Base-by-base conservation (phyloP, 2,329 filamentous ascomycete genomes). In the Rasamsonia emersonii region DNA sequence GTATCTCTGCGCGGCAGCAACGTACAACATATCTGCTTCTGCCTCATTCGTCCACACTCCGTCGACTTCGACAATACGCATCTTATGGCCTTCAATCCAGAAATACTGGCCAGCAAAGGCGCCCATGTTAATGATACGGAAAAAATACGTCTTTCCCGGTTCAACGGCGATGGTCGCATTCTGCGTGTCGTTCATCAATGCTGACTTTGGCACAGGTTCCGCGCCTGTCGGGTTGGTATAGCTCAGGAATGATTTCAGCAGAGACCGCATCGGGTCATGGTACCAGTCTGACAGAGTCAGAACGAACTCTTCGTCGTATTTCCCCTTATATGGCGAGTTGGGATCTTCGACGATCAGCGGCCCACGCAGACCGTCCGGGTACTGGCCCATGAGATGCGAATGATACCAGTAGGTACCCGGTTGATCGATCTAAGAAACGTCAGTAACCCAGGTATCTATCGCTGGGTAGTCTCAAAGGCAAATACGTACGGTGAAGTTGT, bases 341-440 rank as follows among this genome's bases (percentile, higher is more conserved):
- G 68, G 69, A 46, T 84, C 79, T 30, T 81, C 72, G 13, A 83
- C 63, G 33, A 83, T 70, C 18, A 83, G 56, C 1, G 78, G 68
- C 0, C 70, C 77, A 14, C 79, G 68, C 4, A 82, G 62, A 8
- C 80, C 80, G 50, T 85, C 80, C 2, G 79, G 78, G 40, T 83
- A 84, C 50, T 82, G 79, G 15, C 70, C 76, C 39, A 68, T 65
- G 14, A 69, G 68, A 49, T 85, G 80, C 4, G 76, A 80, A 51
- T 85, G 80, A 44, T 86, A 88, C 82, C 82, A 86, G 55, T 84
- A 86, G 1, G 80, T 83, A 17, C 82, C 82, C 0, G 77, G 69
- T 60, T 84, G 79, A 29, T 75, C 51, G 9, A 67, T 48, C 68
- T 71, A 23, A 41, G 50, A 42, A 23, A 37, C 20, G 1, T 9